Base-by-base conservation (phyloP, 1,284 basidiomycete genomes). In the Tilletia walkeri region DNA sequence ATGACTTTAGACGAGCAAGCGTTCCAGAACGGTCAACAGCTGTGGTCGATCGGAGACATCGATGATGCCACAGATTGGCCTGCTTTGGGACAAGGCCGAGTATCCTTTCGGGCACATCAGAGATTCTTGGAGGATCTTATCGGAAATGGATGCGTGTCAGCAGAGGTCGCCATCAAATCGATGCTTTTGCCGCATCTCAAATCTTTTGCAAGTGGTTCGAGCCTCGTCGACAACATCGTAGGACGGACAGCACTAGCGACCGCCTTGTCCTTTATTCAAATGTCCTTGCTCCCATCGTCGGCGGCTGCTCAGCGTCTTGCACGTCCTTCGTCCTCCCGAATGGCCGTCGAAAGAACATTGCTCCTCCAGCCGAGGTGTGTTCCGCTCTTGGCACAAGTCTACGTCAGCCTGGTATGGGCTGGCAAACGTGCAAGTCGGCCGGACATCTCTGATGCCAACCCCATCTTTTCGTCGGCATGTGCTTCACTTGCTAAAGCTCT, bases 71-170 rank as follows among this genome's bases (percentile, higher is more conserved):
- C 30, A 3, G 36, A 63, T 9, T n/a, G 30, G 59, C 30, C 34
- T n/a, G 18, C 59, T 2, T 20, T 38, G 34, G 36, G 59, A 39
- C 59, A 63, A 18, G 59, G 59, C 4, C 59, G 59, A 14, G 59
- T 63, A 3, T 63, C 59, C 12, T 63, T 63, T 38, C 59, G 59
- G 14, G 59, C 59, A 18, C 59, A 63, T 39, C 59, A 39, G 16
- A 38, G 6, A 34, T 63, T 63, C 36, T 6, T 63, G 14, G 14
- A 18, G 18, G 36, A 39, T 3, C 38, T 63, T 4, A 14, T 63
- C 14, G 36, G 36, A 24, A 39, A 24, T 16, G 59, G 59, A 34
- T 38, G 34, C 59, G 38, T 63, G 30, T 63, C 59, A n/a, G 59
- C 59, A 9, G 36, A 63, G 59, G 38, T 41, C 16, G 59, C 34